Evolutionary conservation across 1,139 yeast genomes (phyloP).

Genomic region (Saccharomyces pastorianus): DNA sequence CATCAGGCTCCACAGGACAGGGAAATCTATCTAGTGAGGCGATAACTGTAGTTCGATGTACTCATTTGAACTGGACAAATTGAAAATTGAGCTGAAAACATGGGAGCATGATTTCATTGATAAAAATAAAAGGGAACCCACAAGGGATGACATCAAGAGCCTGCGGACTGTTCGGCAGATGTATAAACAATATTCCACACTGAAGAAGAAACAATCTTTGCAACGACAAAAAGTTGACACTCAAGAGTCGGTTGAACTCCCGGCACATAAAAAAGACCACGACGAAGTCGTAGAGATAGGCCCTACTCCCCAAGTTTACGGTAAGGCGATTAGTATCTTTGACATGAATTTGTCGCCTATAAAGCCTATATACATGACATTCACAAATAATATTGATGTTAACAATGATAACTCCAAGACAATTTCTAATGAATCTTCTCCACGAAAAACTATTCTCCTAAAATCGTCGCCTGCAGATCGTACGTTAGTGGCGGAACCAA

Average conservation of each 20-base stretch:
- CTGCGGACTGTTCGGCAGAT: conserved; percentile 22
- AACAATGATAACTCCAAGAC: background rate
- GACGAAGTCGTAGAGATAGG: conserved; percentile 19
- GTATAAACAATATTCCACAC: conserved; percentile 26
- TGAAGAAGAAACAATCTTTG: conserved; percentile 14
- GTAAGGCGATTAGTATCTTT: conserved; percentile 29
- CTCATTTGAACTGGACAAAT: conserved; percentile 9
- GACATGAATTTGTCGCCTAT: conserved; percentile 29
- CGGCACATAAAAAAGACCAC: background rate
- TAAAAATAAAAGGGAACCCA: conserved; percentile 22
- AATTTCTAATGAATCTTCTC: background rate
- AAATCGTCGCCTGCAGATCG: background rate
- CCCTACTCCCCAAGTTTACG: conserved; percentile 32
- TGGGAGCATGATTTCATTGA: conserved; percentile 29
- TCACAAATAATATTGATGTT: background rate
- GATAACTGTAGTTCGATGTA: background rate
- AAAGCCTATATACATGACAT: conserved; percentile 6
- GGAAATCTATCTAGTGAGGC: background rate
- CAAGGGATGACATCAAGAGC: conserved; percentile 23
- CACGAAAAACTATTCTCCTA: background rate
- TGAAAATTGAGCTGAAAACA: conserved; percentile 24
- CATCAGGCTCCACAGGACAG: background rate
- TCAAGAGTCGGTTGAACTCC: background rate
- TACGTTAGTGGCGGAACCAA: background rate
- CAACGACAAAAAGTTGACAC: background rate